Conservation (phyloP, 164 flowering plant genomes). For the Warburgia ugandensis region DNA sequence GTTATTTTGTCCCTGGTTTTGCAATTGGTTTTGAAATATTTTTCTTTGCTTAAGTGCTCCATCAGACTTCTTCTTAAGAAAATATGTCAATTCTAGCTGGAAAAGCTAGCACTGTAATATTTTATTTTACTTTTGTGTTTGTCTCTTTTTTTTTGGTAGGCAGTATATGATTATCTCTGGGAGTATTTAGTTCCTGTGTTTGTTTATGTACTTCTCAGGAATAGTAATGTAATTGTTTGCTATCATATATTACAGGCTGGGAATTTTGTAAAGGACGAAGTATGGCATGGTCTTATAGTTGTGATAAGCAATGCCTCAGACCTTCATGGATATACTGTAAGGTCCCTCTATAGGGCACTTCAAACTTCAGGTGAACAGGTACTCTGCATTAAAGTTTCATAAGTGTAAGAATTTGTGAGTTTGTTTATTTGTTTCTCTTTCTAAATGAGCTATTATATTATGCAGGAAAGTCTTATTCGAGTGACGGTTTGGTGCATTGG, state of each 20-base stretch:
- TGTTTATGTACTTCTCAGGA: no score
- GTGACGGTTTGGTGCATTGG: constrained; percentile 99
- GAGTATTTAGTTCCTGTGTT: no score
- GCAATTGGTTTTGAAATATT: no score
- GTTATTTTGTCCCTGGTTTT: no score
- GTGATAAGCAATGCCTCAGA: constrained; percentile 91
- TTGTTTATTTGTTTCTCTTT: background rate
- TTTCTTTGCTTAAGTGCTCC: no score
- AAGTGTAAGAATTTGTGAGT: background rate
- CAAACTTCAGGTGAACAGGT: constrained; percentile 92
- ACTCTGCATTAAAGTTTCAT: constrained; percentile 8
- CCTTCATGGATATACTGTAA: constrained; percentile 88
- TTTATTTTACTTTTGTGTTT: no score
- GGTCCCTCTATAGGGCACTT: constrained; percentile 76
- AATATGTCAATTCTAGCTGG: no score
- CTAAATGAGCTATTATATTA: background rate
- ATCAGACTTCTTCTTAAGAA: no score
- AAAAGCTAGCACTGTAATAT: no score
- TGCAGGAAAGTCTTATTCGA: constrained; percentile 87
- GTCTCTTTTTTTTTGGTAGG: no score
- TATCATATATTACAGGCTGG: constrained; percentile 62
- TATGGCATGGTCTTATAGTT: constrained; percentile 94
- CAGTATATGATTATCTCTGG: no score
- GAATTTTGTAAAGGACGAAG: constrained; percentile 94
- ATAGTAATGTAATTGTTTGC: no score